Conservation (phyloP, 192 early-diverging fungal species). For the Coemansia sp. region DNA sequence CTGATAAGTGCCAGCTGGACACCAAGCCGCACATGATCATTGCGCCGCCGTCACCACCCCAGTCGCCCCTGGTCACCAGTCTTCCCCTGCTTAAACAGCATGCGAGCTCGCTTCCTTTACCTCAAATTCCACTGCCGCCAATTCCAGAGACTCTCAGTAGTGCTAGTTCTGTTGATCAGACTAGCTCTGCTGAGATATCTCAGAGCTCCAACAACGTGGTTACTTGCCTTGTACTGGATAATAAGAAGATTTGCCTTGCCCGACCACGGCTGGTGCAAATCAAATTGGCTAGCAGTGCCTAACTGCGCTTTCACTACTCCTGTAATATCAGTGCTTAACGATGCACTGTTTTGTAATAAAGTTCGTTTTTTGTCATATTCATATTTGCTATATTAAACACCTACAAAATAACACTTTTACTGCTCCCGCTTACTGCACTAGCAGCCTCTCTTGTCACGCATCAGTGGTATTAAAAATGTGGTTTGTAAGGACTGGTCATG, state of each 20-base stretch:
- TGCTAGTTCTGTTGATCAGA: background rate
- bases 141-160: conserved; percentile 2
- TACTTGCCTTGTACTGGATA: conserved; percentile 35
- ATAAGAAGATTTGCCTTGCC: conserved; percentile 41
- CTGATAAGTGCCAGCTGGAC: conserved; percentile 1
- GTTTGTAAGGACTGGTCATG: background rate
- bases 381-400: background rate
- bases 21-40: background rate
- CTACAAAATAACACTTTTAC: too few relatives aligned
- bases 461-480: background rate
- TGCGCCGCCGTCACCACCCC: conserved; percentile 12
- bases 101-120: conserved; percentile 10
- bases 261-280: conserved; percentile 46
- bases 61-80: conserved; percentile 10
- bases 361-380: background rate
- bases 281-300: background rate
- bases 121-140: conserved; percentile 8
- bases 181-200: background rate
- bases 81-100: conserved; percentile 3
- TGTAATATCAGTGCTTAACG: background rate
- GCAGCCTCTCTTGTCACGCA: background rate
- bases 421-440: too few relatives aligned
- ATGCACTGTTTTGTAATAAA: background rate
- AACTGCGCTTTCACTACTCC: background rate
- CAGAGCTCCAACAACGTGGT: background rate